These are phyloP conservation scores for Hordeum marinum DNA, from an alignment of 176 grass and related monocot species.

Conservation along the genomic window DNA sequence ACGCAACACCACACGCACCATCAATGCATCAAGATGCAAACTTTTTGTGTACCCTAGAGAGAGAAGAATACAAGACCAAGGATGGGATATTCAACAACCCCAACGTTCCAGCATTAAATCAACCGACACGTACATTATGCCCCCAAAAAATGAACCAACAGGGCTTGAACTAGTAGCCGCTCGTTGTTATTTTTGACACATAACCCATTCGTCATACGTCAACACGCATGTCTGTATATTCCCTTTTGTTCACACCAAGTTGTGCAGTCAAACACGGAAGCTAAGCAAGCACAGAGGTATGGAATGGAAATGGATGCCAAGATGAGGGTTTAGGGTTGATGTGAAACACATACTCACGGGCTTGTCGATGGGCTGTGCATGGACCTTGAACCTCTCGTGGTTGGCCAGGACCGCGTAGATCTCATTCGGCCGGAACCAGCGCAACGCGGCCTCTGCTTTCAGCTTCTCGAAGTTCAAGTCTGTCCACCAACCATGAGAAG, in stretches of 20 bases:
- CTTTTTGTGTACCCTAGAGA: background rate
- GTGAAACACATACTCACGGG: constrained; percentile 52
- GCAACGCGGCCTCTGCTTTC: constrained; percentile 37
- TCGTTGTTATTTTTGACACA: background rate
- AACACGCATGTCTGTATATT: background rate
- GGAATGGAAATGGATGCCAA: background rate
- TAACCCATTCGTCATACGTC: background rate
- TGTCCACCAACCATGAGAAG: constrained; percentile 28
- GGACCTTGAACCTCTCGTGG: constrained; percentile 55
- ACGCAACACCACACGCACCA: no score
- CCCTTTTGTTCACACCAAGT: background rate
- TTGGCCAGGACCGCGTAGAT: constrained; percentile 81
- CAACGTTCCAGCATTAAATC: constrained; percentile 1
- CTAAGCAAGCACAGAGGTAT: constrained; percentile 20
- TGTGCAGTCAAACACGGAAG: constrained; percentile 3
- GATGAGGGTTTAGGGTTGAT: constrained; percentile 17
- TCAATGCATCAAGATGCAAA: background rate
- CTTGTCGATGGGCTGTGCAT: constrained; percentile 62
- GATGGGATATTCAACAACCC: background rate
- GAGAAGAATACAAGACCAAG: background rate
- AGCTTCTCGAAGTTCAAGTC: constrained; percentile 80
- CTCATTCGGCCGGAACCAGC: constrained; percentile 95
- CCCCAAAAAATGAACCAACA: constrained; percentile 8
- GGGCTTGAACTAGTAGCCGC: background rate
- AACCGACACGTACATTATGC: background rate